phyloP scores from a whole-genome alignment of 1,284 basidiomycete genomes.

The Volvariella surrecta region DNA sequence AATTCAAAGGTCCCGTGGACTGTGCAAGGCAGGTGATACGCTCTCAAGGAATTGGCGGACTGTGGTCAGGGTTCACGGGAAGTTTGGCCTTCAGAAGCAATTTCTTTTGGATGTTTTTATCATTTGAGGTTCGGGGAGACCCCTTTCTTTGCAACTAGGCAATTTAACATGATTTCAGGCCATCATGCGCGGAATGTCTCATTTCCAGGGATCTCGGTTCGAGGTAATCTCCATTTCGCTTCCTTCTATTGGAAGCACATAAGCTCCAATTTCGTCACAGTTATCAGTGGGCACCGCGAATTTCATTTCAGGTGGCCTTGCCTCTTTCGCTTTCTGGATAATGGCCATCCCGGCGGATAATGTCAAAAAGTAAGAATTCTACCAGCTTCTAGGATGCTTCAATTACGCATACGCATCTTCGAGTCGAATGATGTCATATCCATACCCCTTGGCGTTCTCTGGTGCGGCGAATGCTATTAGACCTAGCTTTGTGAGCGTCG shows the following conservation, averaged over 20 bases:
- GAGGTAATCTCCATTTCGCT: constrained; percentile 28
- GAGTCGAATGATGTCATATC: constrained; percentile 56
- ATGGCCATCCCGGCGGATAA: constrained; percentile 74
- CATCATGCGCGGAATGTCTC: constrained; percentile 49
- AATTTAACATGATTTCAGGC: constrained; percentile 22
- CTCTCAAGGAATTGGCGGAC: constrained; percentile 45
- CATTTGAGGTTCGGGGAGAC: constrained; percentile 39
- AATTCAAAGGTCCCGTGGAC: constrained; percentile 59
- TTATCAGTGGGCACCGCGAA: constrained; percentile 57
- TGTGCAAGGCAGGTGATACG: constrained; percentile 47
- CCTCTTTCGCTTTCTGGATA: constrained; percentile 54
- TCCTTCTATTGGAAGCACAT: constrained; percentile 4
- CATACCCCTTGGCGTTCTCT: constrained; percentile 30
- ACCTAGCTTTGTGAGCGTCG: constrained; percentile 39
- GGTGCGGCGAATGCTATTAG: constrained; percentile 17
- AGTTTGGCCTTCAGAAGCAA: constrained; percentile 55
- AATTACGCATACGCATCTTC: constrained; percentile 3
- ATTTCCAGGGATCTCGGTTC: constrained; percentile 41
- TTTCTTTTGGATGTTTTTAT: constrained; percentile 65
- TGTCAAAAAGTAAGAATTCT: constrained; percentile 56
- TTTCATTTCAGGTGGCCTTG: constrained; percentile 63
- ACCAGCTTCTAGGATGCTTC: constrained; percentile 5
- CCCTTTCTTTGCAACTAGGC: too few relatives aligned
- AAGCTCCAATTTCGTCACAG: constrained; percentile 20
- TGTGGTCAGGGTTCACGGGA: constrained; percentile 60